Conservation (phyloP, 768 basidiomycete genomes). For the Artomyces pyxidatus region DNA sequence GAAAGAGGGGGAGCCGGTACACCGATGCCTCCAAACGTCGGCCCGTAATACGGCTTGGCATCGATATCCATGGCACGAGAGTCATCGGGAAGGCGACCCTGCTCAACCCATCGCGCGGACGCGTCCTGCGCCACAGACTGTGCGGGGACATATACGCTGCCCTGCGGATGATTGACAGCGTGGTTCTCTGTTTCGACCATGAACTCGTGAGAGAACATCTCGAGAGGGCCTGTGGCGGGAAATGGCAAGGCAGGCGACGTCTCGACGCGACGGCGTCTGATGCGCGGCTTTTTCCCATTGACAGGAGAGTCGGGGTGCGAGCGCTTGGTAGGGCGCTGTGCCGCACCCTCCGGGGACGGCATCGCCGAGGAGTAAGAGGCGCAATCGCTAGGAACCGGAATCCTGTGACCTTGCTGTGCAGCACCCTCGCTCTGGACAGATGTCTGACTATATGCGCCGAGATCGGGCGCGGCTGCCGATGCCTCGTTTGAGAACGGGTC, state of each 20-base stretch:
- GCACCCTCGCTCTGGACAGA: neutral
- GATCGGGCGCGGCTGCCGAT: neutral
- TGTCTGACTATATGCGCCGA: neutral
- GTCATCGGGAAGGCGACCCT: neutral
- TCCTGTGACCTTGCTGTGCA: too few species aligned
- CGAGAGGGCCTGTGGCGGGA: slow-evolving; percentile 13
- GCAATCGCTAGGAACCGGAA: neutral
- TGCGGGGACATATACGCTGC: neutral
- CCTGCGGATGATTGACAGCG: neutral
- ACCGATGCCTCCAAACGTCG: neutral
- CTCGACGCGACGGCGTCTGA: slow-evolving; percentile 11
- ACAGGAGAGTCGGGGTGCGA: slow-evolving; percentile 1
- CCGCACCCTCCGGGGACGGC: too few species aligned
- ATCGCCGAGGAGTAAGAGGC: too few species aligned
- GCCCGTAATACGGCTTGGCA: neutral
- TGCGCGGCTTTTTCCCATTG: slow-evolving; percentile 7
- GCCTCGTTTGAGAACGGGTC: slow-evolving; percentile 6
- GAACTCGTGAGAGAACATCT: slow-evolving; percentile 16
- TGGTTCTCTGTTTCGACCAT: neutral
- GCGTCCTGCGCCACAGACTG: neutral
- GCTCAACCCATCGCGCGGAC: neutral
- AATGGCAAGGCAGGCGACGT: slow-evolving; percentile 8
- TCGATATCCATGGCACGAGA: neutral
- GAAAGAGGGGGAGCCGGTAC: too few species aligned
- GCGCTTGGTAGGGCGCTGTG: slow-evolving; percentile 6